Evolutionary conservation across 345 rosid genomes (phyloP).

Genomic region (Brassica juncea): DNA sequence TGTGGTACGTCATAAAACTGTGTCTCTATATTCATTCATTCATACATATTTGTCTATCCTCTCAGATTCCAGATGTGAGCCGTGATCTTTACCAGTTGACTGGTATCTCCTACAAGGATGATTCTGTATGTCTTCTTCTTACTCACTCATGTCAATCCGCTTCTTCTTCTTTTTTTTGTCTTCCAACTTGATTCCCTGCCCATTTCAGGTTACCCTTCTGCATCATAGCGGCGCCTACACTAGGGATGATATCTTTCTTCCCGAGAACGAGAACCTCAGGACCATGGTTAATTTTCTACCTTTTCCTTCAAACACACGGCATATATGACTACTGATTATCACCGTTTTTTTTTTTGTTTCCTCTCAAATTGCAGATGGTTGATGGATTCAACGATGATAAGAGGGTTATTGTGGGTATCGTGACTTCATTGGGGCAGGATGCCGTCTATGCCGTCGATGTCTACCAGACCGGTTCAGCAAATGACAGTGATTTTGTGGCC

Average conservation of each 20-base stretch:
- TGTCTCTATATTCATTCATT: too few relatives aligned
- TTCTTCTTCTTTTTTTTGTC: too few relatives aligned
- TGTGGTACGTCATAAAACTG: not conserved
- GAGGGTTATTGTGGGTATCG: not conserved
- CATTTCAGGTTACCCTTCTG: not conserved
- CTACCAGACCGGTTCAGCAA: not conserved
- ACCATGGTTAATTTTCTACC: not conserved
- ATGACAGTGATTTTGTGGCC: not conserved
- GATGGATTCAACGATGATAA: not conserved
- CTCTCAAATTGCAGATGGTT: not conserved
- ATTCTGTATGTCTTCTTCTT: not conserved
- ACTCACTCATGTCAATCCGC: not conserved
- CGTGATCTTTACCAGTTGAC: not conserved
- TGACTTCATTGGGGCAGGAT: not conserved
- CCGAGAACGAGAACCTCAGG: not conserved
- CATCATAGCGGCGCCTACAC: not conserved
- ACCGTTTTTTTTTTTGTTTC: not conserved
- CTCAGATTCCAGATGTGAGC: not conserved
- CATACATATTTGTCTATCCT: not conserved
- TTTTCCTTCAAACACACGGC: not conserved
- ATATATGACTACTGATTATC: not conserved
- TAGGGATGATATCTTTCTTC: not conserved
- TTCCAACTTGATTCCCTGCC: not conserved
- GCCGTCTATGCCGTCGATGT: not conserved
- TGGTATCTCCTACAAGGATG: not conserved